Evolutionary conservation across 208 protist genomes (phyloP).

Genomic region (Crithidia brevicula): DNA sequence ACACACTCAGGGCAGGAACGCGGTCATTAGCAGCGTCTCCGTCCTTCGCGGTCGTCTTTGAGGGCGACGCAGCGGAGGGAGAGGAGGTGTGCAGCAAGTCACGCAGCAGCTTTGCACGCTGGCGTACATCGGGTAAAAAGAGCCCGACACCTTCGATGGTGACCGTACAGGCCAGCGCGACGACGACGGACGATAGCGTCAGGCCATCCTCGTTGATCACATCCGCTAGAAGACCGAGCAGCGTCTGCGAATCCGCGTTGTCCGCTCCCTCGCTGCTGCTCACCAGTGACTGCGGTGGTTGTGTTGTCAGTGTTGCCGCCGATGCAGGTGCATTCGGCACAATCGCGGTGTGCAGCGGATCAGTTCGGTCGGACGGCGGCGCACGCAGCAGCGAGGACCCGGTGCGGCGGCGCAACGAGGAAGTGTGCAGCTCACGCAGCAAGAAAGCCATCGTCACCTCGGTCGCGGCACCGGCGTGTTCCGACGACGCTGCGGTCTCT

Average conservation of each 20-base stretch:
- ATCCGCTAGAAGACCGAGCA: constrained; percentile 70
- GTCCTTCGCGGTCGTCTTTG: neutral
- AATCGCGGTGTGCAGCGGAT: neutral
- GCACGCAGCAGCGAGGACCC: neutral
- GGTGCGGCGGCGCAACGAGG: constrained; percentile 21
- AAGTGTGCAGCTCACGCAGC: constrained; percentile 36
- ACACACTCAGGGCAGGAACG: constrained; percentile 38
- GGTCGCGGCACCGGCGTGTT: neutral
- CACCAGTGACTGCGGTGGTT: neutral
- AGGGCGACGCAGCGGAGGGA: neutral
- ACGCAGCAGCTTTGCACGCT: constrained; percentile 63
- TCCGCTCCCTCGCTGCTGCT: constrained; percentile 17
- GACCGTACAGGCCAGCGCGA: constrained; percentile 49
- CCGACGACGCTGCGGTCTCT: neutral
- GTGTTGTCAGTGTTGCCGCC: neutral
- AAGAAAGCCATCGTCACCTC: constrained; percentile 33
- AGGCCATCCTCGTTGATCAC: constrained; percentile 76
- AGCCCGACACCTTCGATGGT: constrained; percentile 76
- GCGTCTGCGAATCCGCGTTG: constrained; percentile 19
- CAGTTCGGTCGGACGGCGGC: neutral
- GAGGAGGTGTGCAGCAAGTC: constrained; percentile 55
- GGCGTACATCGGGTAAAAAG: constrained; percentile 68
- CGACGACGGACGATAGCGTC: constrained; percentile 55
- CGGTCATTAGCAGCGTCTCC: constrained; percentile 19
- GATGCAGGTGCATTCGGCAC: neutral